Conservation (phyloP, 2,329 filamentous ascomycete species). For the Aquanectria penicillioides region DNA sequence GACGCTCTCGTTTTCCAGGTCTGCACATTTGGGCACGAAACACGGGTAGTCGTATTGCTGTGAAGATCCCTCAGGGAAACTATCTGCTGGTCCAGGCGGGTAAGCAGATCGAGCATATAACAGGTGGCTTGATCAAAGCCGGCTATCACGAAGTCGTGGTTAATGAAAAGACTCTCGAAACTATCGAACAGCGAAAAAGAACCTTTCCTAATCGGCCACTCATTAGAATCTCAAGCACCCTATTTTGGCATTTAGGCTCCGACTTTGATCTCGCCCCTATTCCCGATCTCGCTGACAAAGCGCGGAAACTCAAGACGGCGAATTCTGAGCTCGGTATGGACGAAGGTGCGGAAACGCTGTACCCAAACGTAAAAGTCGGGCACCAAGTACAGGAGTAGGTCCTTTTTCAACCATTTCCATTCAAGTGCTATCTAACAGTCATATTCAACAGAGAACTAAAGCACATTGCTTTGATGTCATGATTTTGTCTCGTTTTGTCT, state of each 20-base stretch:
- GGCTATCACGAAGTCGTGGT: conserved; percentile 71
- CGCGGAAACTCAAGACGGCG: conserved; percentile 55
- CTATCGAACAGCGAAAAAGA: conserved; percentile 54
- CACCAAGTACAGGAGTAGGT: conserved; percentile 66
- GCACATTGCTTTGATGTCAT: conserved; percentile 63
- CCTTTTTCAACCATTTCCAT: background rate
- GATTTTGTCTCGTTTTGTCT: conserved; percentile 15
- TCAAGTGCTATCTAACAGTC: background rate
- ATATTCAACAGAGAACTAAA: conserved; percentile 57
- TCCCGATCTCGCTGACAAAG: conserved; percentile 56
- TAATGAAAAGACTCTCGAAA: conserved; percentile 60
- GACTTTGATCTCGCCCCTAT: conserved; percentile 66
- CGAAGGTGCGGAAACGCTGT: conserved; percentile 61
- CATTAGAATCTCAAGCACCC: conserved; percentile 67
- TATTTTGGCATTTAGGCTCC: conserved; percentile 69
- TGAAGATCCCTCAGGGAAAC: conserved; percentile 67
- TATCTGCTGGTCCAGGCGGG: conserved; percentile 70
- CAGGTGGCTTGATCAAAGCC: conserved; percentile 69
- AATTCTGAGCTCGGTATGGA: conserved; percentile 61
- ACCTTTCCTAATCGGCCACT: conserved; percentile 60
- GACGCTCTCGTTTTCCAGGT: conserved; percentile 69
- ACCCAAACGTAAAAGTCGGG: conserved; percentile 66
- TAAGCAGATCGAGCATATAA: conserved; percentile 71
- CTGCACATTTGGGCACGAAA: conserved; percentile 73
- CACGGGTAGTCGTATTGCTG: conserved; percentile 67